Percentiles rank a stretch among this genome's conserved stretches.
Evolutionary conservation across 441 rosid species (phyloP).

Genomic region (Bocquillonia castaneifolia): DNA sequence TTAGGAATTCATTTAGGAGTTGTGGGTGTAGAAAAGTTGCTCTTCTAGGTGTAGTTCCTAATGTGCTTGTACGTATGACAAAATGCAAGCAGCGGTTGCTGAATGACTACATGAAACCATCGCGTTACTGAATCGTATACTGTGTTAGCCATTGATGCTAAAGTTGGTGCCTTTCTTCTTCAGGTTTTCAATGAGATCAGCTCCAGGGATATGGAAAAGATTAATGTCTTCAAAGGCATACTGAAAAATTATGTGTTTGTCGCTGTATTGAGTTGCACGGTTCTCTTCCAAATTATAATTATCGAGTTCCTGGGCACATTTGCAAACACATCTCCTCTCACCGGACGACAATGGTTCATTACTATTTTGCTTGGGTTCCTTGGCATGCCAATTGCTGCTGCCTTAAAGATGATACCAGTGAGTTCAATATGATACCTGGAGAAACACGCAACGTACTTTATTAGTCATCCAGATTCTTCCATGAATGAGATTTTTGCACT

Average conservation of each 20-base stretch:
- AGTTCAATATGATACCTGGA: conserved; percentile 31
- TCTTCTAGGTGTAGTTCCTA: not conserved
- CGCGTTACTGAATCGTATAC: not conserved
- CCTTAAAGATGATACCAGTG: conserved; percentile 51
- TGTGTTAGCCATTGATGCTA: conserved; percentile 6
- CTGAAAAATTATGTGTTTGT: conserved; percentile 51
- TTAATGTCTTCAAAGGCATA: conserved; percentile 65
- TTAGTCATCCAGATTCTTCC: conserved; percentile 5
- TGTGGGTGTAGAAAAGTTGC: not conserved
- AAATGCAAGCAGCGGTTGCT: not conserved
- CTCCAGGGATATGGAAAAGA: conserved; percentile 68
- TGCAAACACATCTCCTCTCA: conserved; percentile 59
- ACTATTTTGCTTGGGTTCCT: conserved; percentile 60
- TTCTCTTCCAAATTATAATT: conserved; percentile 59
- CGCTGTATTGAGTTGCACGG: conserved; percentile 48
- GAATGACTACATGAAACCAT: not conserved
- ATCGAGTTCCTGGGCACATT: conserved; percentile 66
- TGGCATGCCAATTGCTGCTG: conserved; percentile 74
- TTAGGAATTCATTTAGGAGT: not conserved
- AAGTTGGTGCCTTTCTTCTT: conserved; percentile 7
- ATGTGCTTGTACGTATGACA: not conserved
- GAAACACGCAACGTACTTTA: conserved; percentile 10
- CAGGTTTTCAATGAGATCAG: conserved; percentile 86
- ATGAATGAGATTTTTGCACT: not conserved
- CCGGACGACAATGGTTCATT: conserved; percentile 51